phyloP scores from a whole-genome alignment of 2,329 filamentous ascomycete genomes.

The Simplicillium sp. region DNA sequence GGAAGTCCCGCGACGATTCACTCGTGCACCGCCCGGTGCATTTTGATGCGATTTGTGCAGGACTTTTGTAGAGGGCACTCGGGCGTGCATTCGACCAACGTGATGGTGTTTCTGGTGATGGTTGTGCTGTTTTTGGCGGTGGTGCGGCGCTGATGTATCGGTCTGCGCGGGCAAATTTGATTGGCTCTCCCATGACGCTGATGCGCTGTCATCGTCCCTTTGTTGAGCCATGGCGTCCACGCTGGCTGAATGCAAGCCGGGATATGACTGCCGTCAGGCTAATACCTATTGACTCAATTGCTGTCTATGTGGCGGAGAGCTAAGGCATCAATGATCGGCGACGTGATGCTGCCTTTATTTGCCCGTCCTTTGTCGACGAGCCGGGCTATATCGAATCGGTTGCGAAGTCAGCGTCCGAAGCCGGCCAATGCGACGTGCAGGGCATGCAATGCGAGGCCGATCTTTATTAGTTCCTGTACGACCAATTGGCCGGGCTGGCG shows the following conservation, averaged over 20 bases:
- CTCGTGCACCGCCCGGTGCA: slow-evolving; percentile 6
- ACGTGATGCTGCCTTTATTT: slow-evolving; percentile 35
- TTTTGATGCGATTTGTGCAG: slow-evolving; percentile 25
- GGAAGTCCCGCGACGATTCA: slow-evolving; percentile 7
- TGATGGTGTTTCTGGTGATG: slow-evolving; percentile 27
- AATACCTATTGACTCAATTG: too few species aligned
- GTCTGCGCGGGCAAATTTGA: slow-evolving; percentile 38
- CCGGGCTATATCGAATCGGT: too few species aligned
- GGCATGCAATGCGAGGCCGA: too few species aligned
- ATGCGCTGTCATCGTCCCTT: slow-evolving; percentile 37
- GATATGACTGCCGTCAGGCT: background rate
- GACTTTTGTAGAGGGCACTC: slow-evolving; percentile 36
- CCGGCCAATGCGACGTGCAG: too few species aligned
- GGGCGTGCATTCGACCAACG: slow-evolving; percentile 27
- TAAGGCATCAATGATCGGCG: too few species aligned
- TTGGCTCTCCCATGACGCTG: slow-evolving; percentile 33
- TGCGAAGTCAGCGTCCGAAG: too few species aligned
- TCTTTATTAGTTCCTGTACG: background rate
- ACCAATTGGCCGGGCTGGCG: background rate
- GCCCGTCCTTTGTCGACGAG: slow-evolving; percentile 22
- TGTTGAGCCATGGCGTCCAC: slow-evolving; percentile 27
- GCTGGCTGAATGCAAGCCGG: background rate
- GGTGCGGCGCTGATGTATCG: slow-evolving; percentile 14
- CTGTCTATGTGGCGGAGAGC: too few species aligned
- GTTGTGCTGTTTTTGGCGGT: slow-evolving; percentile 15